These are phyloP conservation scores for Apiospora hydei DNA, from an alignment of 2,329 filamentous ascomycete genomes.

Conservation along the genomic window DNA sequence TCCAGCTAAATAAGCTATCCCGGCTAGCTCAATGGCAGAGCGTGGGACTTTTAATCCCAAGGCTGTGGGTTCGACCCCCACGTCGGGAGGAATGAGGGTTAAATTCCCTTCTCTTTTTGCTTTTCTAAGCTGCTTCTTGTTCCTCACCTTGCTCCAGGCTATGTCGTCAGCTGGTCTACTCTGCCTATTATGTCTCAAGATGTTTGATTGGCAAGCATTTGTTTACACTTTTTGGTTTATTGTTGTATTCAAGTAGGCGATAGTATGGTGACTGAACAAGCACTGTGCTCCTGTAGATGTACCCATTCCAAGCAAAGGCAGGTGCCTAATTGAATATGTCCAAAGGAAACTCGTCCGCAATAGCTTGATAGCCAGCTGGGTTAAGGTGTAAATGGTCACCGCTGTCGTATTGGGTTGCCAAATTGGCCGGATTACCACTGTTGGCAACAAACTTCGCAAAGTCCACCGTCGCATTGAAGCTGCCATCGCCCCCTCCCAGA, in stretches of 20 bases:
- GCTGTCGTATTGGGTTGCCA: conserved; percentile 61
- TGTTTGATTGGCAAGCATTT: too few species aligned
- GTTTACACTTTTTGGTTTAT: too few species aligned
- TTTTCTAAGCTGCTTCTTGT: background rate
- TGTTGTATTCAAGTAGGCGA: too few species aligned
- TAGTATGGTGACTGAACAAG: background rate
- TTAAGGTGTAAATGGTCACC: conserved; percentile 73
- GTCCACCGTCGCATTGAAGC: conserved; percentile 68
- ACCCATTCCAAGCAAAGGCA: background rate
- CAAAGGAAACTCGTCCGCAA: conserved; percentile 66
- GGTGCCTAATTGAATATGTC: conserved; percentile 51
- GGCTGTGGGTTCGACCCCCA: conserved; percentile 28
- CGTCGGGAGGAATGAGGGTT: conserved; percentile 26
- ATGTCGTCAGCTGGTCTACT: too few species aligned
- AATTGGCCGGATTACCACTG: conserved; percentile 52
- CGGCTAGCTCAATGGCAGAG: conserved; percentile 30
- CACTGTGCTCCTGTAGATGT: background rate
- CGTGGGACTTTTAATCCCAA: conserved; percentile 29
- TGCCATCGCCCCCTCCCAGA: conserved; percentile 51
- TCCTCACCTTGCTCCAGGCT: too few species aligned
- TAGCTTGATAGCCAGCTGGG: conserved; percentile 62
- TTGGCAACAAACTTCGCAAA: conserved; percentile 66
- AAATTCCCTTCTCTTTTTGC: background rate
- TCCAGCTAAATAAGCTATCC: background rate
- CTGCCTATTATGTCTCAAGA: background rate